Evolutionary conservation across 116 monocot genomes (phyloP), one percentile per base, ranked within the genome.

Genomic region (Trichopus zeylanicus): DNA sequence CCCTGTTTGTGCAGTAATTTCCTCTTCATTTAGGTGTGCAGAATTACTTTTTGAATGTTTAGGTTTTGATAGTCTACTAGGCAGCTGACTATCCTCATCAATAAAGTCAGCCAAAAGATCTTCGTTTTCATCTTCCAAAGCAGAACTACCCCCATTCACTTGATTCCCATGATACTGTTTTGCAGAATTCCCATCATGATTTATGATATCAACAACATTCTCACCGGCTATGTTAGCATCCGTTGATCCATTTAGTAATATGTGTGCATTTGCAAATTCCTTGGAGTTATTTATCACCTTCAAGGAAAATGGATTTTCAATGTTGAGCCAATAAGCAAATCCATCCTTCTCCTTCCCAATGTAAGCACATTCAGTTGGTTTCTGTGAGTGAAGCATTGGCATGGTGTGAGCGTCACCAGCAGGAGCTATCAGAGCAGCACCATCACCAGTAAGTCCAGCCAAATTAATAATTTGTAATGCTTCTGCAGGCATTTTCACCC

Each of bases 51-150:
- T 75, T 58, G 70, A 34, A 34, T 37, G 63, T 34, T 59, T 48
- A 7, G 80, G 61, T 67, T 78, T 98, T 42, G 84, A 75, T 69
- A 80, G 76, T 64, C 92, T 66, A 71, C 98, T 98, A 46, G 98
- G 98, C 53, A 91, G 78, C 64, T 98, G 98, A 70, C 98, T 98
- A 69, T 98, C 98, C 62, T 98, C 98, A 66, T 98, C 98, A 85
- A 98, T 98, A 76, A 98, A 98, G 57, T 98, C 98, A 31, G 92
- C 92, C 20, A 88, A 75, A 70, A 98, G 82, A 61, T 98, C 98
- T 73, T 98, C 98, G 72, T 82, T 85, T 72, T 98, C 98, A 73
- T 98, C 98, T 59, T 98, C 98, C 29, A 73, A 31, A 60, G 53
- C 35, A 29, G 75, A 48, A 65, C 25, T 58, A 39, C 68, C 73